Evolutionary conservation across 2,329 filamentous ascomycete species (phyloP), one percentile per base, ranked within the genome.

Genomic region (Claviceps cyperi): DNA sequence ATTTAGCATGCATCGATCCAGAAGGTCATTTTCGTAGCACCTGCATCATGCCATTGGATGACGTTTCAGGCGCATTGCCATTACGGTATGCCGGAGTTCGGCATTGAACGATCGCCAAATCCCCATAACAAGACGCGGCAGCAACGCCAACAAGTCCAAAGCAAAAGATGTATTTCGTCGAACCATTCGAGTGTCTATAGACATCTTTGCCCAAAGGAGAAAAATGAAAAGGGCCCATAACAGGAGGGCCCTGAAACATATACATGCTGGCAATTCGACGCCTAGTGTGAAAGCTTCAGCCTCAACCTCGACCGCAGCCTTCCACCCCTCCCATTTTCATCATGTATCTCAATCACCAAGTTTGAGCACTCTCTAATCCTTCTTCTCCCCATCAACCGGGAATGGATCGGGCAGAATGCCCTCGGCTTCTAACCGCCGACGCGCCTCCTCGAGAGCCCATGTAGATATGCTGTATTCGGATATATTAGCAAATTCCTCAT

Each of bases 371-470:
- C 19, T 13, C 28, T 59, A 68, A 49, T 69, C 59, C 66, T 77
- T 77, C 71, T 78, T 77, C 66, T 81, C 75, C 52, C 9, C 28
- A 11, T 32, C 28, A 32, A 11, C 28, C 28, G 77, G 44, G 43
- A 58, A 72, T 69, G 50, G 71, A 62, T 96, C 91, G 63, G 86
- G 80, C 63, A 97, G 72, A 64, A 97, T 90, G 53, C 92, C 92
- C 75, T 98, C 92, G 53, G 82, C 85, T 74, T 98, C 92, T 77
- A 98, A 81, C 73, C 92, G 80, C 73, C 92, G 80, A 64, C 92
- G 80, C 49, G 92, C 92, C 74, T 98, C 92, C 72, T 98, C 92
- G 43, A 98, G 81, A 55, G 92, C 92, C 92, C 92, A 98, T 50
- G 91, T 97, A 75, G 97, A 92, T 80, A 98, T 96, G 68, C 92